Evolutionary conservation across 192 early-diverging fungal species (phyloP).

Genomic region (Funneliformis mosseae): DNA sequence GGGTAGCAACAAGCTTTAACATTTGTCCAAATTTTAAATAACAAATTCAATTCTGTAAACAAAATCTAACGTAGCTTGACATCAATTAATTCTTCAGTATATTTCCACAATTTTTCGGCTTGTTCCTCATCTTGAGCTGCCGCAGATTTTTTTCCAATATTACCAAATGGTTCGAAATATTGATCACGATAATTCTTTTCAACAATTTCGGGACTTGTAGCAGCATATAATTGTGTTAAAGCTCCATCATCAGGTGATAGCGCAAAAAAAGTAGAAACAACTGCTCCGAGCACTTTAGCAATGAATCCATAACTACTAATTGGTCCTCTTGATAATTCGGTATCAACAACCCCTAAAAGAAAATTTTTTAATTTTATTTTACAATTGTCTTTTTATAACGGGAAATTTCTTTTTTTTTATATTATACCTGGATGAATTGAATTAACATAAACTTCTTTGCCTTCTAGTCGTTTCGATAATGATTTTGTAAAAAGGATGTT

Average conservation of each 20-base stretch:
- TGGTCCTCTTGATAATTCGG: slow-evolving; percentile 46
- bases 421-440: slow-evolving; percentile 51
- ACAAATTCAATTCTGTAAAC: background rate
- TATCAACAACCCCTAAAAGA: slow-evolving; percentile 48
- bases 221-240: slow-evolving; percentile 50
- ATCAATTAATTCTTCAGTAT: slow-evolving; percentile 29
- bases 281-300: slow-evolving; percentile 11
- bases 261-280: slow-evolving; percentile 33
- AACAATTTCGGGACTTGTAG: slow-evolving; percentile 56
- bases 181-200: slow-evolving; percentile 42
- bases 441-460: slow-evolving; percentile 44
- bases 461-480: slow-evolving; percentile 43
- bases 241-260: slow-evolving; percentile 47
- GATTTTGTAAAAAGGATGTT: slow-evolving; percentile 55
- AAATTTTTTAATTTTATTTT: no score
- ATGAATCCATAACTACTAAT: slow-evolving; percentile 25
- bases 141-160: slow-evolving; percentile 18
- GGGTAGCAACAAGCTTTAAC: no score
- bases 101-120: slow-evolving; percentile 38
- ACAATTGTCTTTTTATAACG: background rate
- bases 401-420: background rate
- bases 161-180: slow-evolving; percentile 44
- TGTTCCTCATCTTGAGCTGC: slow-evolving; percentile 33
- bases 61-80: background rate
- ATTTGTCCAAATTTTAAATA: no score